Conservation (phyloP, 176 grass and related monocot species). For the Cocos nucifera region DNA sequence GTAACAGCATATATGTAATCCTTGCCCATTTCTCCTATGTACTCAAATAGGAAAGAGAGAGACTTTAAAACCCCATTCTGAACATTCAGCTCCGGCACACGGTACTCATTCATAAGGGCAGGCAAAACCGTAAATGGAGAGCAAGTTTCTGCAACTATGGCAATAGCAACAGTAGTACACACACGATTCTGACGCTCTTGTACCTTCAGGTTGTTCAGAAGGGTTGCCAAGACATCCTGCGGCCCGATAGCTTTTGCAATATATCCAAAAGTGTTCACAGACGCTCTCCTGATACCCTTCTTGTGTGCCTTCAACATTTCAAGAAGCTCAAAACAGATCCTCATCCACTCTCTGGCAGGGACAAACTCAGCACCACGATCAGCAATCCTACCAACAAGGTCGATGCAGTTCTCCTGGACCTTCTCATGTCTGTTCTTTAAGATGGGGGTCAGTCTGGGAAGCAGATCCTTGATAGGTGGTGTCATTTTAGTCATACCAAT, state of each 20-base stretch:
- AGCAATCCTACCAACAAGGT: slow-evolving; percentile 93
- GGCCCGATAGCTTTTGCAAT: slow-evolving; percentile 96
- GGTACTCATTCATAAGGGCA: slow-evolving; percentile 91
- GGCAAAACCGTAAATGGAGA: slow-evolving; percentile 92
- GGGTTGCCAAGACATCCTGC: slow-evolving; percentile 83
- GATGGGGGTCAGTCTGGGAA: slow-evolving; percentile 87
- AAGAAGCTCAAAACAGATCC: slow-evolving; percentile 93
- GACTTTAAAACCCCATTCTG: slow-evolving; percentile 98
- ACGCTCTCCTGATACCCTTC: slow-evolving; percentile 90
- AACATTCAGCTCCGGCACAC: slow-evolving; percentile 87
- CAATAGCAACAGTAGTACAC: slow-evolving; percentile 91
- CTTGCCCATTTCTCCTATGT: slow-evolving; percentile 98
- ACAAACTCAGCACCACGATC: slow-evolving; percentile 98
- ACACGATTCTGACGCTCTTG: slow-evolving; percentile 96
- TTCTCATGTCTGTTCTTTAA: slow-evolving; percentile 98
- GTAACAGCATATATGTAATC: slow-evolving; percentile 97
- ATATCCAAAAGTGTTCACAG: slow-evolving; percentile 99
- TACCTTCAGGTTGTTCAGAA: slow-evolving; percentile 91
- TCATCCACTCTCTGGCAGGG: slow-evolving; percentile 97
- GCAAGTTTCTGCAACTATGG: slow-evolving; percentile 95
- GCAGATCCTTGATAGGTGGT: slow-evolving; percentile 92
- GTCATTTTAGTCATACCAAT: slow-evolving; percentile 99
- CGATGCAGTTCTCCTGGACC: slow-evolving; percentile 98
- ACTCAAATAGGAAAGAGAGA: slow-evolving; percentile 94
- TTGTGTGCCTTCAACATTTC: slow-evolving; percentile 99